Evolutionary conservation across 2,329 filamentous ascomycete species (phyloP).

Genomic region (Cladobotryum mycophilum): DNA sequence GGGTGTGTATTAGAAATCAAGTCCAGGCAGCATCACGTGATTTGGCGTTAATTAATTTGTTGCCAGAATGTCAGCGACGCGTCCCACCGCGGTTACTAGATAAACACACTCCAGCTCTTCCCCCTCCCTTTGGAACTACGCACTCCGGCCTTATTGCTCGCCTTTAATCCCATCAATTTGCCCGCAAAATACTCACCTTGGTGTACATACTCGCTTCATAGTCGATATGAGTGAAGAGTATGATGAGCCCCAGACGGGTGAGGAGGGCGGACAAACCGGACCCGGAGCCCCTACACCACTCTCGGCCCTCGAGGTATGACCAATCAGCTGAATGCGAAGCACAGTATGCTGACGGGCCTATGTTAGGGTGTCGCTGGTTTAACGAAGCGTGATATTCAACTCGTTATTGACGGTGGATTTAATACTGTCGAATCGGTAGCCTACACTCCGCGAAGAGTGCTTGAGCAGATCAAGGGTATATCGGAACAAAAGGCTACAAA

Average conservation of each 20-base stretch:
- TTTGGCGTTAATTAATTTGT: slow-evolving; percentile 28
- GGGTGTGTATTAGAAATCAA: too few species aligned
- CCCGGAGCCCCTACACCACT: slow-evolving; percentile 93
- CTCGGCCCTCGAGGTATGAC: slow-evolving; percentile 72
- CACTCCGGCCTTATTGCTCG: neutral
- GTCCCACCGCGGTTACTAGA: slow-evolving; percentile 25
- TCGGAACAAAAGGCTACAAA: slow-evolving; percentile 95
- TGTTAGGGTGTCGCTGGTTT: slow-evolving; percentile 74
- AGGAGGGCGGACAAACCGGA: slow-evolving; percentile 68
- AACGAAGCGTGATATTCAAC: slow-evolving; percentile 91
- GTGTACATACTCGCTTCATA: too few species aligned
- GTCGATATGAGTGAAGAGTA: slow-evolving; percentile 46
- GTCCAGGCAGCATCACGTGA: slow-evolving; percentile 26
- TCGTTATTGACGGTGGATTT: slow-evolving; percentile 85
- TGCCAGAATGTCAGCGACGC: slow-evolving; percentile 26
- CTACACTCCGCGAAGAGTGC: slow-evolving; percentile 74
- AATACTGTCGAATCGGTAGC: slow-evolving; percentile 95
- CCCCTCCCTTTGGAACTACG: slow-evolving; percentile 9
- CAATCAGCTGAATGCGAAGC: neutral
- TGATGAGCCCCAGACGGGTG: slow-evolving; percentile 59
- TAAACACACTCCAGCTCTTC: slow-evolving; percentile 17
- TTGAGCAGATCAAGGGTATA: slow-evolving; percentile 97
- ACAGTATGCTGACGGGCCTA: neutral
- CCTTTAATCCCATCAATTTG: neutral
- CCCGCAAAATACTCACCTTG: neutral